Evolutionary conservation across 1,139 yeast genomes (phyloP).

Genomic region (Suzukiozyma palmioleophila): DNA sequence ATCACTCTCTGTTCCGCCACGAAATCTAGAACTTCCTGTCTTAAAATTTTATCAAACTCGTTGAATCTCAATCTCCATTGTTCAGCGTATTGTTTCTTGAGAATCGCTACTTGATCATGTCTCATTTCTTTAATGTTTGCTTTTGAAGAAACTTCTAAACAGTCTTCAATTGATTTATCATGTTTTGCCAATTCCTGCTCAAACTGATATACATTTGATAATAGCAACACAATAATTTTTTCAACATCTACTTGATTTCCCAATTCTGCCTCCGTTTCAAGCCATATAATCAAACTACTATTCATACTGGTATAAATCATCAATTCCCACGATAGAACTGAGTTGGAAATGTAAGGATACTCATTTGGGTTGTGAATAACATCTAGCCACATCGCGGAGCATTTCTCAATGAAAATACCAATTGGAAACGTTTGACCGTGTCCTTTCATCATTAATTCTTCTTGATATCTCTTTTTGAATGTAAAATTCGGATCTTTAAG

Average conservation of each 20-base stretch:
- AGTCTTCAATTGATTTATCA: conserved; percentile 36
- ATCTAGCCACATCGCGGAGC: conserved; percentile 36
- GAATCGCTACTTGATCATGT: conserved; percentile 45
- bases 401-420: conserved; percentile 31
- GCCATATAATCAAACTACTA: conserved; percentile 64
- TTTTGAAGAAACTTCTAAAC: conserved; percentile 40
- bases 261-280: conserved; percentile 54
- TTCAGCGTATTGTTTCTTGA: conserved; percentile 30
- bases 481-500: conserved; percentile 53
- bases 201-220: conserved; percentile 25
- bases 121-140: conserved; percentile 51
- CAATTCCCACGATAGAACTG: conserved; percentile 52
- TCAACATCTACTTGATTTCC: conserved; percentile 43
- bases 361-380: conserved; percentile 30
- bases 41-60: conserved; percentile 49
- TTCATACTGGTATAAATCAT: conserved; percentile 54
- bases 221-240: conserved; percentile 40
- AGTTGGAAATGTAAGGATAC: conserved; percentile 38
- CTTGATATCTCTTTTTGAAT: conserved; percentile 55
- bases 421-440: conserved; percentile 43
- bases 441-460: conserved; percentile 51
- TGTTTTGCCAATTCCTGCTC: conserved; percentile 24
- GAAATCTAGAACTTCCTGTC: conserved; percentile 63
- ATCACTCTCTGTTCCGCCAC: conserved; percentile 77
- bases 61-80: conserved; percentile 36